Evolutionary conservation across 192 early-diverging fungal species (phyloP), one percentile per base, ranked within the genome.

Genomic region (Cetraspora pellucida): DNA sequence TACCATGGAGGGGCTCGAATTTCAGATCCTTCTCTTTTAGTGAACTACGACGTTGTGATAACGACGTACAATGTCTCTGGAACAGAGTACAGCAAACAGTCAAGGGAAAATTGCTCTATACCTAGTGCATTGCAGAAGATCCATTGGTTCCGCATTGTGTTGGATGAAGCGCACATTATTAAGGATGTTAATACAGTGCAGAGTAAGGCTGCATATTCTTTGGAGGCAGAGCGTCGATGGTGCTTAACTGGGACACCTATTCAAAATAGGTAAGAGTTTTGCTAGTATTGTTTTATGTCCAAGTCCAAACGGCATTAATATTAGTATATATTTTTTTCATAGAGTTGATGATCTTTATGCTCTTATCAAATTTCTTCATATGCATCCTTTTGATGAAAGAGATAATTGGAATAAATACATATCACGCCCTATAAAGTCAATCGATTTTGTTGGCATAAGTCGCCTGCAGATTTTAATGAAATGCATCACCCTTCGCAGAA

Each of bases 151-250:
- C 83, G 97, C 37, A 86, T 97, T 23, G 90, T 98, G 16, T 80
- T 98, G 37, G 97, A 98, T 79, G 97, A 98, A 81, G 97, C 97
- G 0, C 97, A 98, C 77, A 88, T 90, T 45, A 97, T 98, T 72
- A 97, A 97, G 71, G 91, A 94, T 76, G 82, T 88, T 10, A 90
- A 82, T 37, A 96, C 93, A 17, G 78, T 85, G 16, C 91, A 93
- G 21, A 87, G 91, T 23, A 90, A 90, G 70, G 95, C 93, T 0
- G 89, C 90, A 2, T 88, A 87, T 72, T 86, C 89, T 25, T 77
- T 99, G 6, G 82, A 76, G 5, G 92, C 92, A 2, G 82, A 87
- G 58, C 80, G 92, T 2, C 85, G 95, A 7, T 99, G 97, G 97
- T 93, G 91, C 25, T 72, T 99, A 46, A 96, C 95, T 4, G 96